Conservation (phyloP, 208 protist genomes). For the Trypanosoma theileri region DNA sequence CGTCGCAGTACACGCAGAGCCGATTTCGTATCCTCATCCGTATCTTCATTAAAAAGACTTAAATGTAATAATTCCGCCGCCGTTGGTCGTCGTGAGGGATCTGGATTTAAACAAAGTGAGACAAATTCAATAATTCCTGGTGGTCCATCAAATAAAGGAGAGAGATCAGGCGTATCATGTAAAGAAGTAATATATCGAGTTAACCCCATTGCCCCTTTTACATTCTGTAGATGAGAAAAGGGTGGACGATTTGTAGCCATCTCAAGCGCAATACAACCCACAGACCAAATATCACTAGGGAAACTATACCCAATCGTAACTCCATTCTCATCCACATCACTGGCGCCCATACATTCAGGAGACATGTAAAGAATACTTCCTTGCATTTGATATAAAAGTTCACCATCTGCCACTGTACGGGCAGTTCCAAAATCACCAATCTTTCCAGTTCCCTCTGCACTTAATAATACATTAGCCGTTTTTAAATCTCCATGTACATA, state of each 20-base stretch:
- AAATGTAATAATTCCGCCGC: constrained; percentile 73
- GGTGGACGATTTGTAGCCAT: constrained; percentile 87
- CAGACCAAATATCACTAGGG: constrained; percentile 85
- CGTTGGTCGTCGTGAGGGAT: constrained; percentile 66
- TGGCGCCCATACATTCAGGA: constrained; percentile 84
- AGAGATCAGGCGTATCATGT: constrained; percentile 82
- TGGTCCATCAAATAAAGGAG: constrained; percentile 63
- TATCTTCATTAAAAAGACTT: constrained; percentile 73
- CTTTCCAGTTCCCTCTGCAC: constrained; percentile 70
- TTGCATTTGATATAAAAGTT: constrained; percentile 84
- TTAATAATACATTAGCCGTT: constrained; percentile 90
- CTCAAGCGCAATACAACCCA: constrained; percentile 86
- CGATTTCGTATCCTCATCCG: constrained; percentile 63
- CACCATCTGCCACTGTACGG: constrained; percentile 47
- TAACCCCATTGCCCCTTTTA: constrained; percentile 71
- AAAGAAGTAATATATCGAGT: constrained; percentile 81
- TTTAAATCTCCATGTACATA: constrained; percentile 94
- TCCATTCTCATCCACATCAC: constrained; percentile 74
- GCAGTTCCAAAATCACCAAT: constrained; percentile 93
- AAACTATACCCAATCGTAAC: constrained; percentile 75
- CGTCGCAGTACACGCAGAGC: constrained; percentile 74
- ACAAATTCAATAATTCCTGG: constrained; percentile 82
- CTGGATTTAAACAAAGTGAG: constrained; percentile 74
- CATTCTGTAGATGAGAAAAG: constrained; percentile 73
- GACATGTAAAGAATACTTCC: constrained; percentile 90